Evolutionary conservation across 1,284 basidiomycete genomes (phyloP), one percentile per base, ranked within the genome.

Genomic region (Cutaneotrichosporon sp.): DNA sequence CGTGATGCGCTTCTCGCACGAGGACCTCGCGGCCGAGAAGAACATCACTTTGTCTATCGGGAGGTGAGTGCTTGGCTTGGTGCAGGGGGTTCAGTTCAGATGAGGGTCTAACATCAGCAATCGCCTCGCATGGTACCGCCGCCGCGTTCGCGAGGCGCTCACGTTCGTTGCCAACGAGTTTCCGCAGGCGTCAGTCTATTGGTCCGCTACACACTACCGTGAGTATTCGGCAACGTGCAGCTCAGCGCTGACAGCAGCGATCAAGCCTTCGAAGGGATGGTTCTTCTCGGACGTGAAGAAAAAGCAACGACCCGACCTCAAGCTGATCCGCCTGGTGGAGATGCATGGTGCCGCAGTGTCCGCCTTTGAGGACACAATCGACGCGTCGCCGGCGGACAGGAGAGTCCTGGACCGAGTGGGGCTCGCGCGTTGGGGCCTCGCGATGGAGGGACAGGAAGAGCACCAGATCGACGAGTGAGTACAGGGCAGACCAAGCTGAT

Each of bases 171-270:
- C 53, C 9, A 34, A 55, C 2, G 40, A 49, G 9, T 66, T 70
- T 58, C 69, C 69, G 5, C 16, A 47, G 10, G 59, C 69, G 3
- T n/a, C 40, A 5, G 11, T 70, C 16, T 55, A 62, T 42, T 70
- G 69, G 69, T 38, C 62, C 6, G 57, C 64, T 18, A 63, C 67
- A 22, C 64, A 67, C 47, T 70, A 70, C 58, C 66, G 68, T 69
- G 53, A 64, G 68, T 64, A 7, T 36, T 26, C 26, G 26, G 26
- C 26, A 26, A 26, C 55, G 11, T 11, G 13, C 26, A 3, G 18
- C 10, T 51, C 26, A 11, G 9, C 7, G 34, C 30, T 52, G 13
- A 38, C n/a, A 11, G 8, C 31, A 63, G n/a, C n/a, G n/a, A n/a
- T n/a, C n/a, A n/a, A n/a, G n/a, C n/a, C n/a, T n/a, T n/a, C n/a